These are phyloP conservation scores for Eremothecium cymbalariae DNA, from an alignment of 1,139 yeast genomes.

Conservation along the genomic window DNA sequence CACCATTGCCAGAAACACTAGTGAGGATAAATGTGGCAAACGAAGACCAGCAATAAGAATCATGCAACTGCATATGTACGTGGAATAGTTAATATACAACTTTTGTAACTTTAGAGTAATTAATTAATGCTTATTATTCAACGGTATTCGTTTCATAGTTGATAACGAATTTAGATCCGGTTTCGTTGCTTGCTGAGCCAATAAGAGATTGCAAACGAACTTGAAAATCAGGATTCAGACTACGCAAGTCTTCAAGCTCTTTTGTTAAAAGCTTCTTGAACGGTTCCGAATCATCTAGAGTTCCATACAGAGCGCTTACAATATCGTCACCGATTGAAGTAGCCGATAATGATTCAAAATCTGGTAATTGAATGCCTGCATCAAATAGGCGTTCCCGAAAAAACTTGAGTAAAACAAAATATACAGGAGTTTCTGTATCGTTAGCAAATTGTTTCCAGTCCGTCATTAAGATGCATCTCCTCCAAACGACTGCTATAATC, in stretches of 20 bases:
- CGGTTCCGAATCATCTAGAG: too few species aligned
- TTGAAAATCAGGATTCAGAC: too few species aligned
- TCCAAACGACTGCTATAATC: slow-evolving; percentile 45
- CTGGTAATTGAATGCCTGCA: slow-evolving; percentile 29
- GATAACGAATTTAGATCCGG: slow-evolving; percentile 31
- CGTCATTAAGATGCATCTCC: slow-evolving; percentile 52
- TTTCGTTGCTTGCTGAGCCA: slow-evolving; percentile 33
- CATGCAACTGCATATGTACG: slow-evolving; percentile 5
- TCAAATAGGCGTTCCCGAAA: slow-evolving; percentile 32
- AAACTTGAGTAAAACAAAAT: slow-evolving; percentile 35
- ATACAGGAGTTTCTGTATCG: slow-evolving; percentile 42
- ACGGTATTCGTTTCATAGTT: slow-evolving; percentile 32
- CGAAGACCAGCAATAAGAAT: slow-evolving; percentile 22
- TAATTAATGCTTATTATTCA: slow-evolving; percentile 19
- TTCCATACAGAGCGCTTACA: too few species aligned
- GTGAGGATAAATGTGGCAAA: slow-evolving; percentile 49
- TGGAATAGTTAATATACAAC: neutral
- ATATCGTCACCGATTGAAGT: too few species aligned
- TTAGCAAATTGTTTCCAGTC: slow-evolving; percentile 46
- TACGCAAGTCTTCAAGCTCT: too few species aligned
- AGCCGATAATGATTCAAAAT: too few species aligned
- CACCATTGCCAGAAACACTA: slow-evolving; percentile 55
- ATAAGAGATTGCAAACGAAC: slow-evolving; percentile 32
- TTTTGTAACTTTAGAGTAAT: slow-evolving; percentile 8
- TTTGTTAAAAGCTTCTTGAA: too few species aligned